Evolutionary conservation across 2,329 filamentous ascomycete species (phyloP).

Genomic region (Alternaria novae-zelandiae): DNA sequence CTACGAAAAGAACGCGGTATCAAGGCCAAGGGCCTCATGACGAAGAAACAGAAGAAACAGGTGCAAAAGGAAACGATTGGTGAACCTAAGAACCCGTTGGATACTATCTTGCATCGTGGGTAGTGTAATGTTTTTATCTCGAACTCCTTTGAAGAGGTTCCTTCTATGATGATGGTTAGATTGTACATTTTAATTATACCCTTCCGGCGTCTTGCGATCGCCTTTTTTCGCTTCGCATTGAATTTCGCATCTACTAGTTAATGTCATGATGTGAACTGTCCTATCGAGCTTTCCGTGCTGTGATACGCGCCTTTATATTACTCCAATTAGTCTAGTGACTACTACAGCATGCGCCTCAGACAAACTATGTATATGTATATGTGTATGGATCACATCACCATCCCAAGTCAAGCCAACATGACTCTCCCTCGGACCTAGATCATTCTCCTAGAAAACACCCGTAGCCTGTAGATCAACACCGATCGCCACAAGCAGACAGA

Average conservation of each 20-base stretch:
- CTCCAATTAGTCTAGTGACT: not conserved
- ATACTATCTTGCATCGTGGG: constrained; percentile 35
- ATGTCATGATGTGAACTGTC: not conserved
- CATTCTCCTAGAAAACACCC: not conserved
- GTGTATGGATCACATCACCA: not conserved
- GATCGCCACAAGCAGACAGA: not conserved
- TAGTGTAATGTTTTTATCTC: constrained; percentile 8
- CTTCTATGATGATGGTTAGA: not conserved
- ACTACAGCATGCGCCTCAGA: not conserved
- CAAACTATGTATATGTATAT: not conserved
- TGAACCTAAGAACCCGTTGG: constrained; percentile 33
- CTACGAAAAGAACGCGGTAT: constrained; percentile 54
- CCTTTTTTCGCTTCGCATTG: not conserved
- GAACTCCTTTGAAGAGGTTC: not conserved
- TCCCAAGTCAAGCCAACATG: not conserved
- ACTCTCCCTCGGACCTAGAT: not conserved
- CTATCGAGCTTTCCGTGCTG: not conserved
- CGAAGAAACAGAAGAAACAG: constrained; percentile 31
- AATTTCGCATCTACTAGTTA: not conserved
- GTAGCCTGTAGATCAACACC: not conserved
- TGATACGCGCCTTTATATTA: not conserved
- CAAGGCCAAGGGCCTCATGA: constrained; percentile 37
- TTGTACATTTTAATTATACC: not conserved
- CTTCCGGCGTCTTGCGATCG: not conserved
- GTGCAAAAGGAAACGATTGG: constrained; percentile 25